phyloP scores from a whole-genome alignment of 768 basidiomycete species.

The Favolaschia claudopus region DNA sequence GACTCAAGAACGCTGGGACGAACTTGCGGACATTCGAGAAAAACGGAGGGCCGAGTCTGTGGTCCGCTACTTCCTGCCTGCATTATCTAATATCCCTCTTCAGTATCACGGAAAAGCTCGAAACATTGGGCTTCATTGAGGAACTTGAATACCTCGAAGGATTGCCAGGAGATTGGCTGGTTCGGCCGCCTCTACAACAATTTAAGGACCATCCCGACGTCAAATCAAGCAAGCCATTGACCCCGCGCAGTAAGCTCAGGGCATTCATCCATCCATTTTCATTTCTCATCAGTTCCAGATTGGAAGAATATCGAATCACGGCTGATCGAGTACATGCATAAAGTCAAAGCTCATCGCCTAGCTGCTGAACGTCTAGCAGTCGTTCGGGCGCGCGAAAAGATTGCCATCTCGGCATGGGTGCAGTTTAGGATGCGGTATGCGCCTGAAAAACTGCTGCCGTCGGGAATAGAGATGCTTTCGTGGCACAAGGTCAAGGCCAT shows the following conservation, averaged over 20 bases:
- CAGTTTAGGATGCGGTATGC: conserved; percentile 28
- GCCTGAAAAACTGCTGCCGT: conserved; percentile 30
- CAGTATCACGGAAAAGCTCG: conserved; percentile 24
- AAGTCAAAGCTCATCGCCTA: conserved; percentile 23
- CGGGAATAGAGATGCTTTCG: conserved; percentile 34
- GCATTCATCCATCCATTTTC: not conserved
- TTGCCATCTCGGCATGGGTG: conserved; percentile 31
- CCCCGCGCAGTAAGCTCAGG: conserved; percentile 26
- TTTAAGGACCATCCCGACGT: conserved; percentile 29
- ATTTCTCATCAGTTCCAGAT: conserved; percentile 18
- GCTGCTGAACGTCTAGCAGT: conserved; percentile 30
- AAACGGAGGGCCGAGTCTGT: conserved; percentile 23
- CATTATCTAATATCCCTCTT: not conserved
- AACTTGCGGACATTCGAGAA: conserved; percentile 17
- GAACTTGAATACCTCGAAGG: conserved; percentile 11
- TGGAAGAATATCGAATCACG: conserved; percentile 38
- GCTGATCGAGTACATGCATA: conserved; percentile 36
- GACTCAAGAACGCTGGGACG: conserved; percentile 11
- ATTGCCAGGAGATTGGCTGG: no score
- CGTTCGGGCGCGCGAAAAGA: conserved; percentile 25
- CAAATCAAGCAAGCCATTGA: conserved; percentile 25
- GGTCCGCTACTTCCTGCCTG: not conserved
- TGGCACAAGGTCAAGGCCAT: conserved; percentile 19
- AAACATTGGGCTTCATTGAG: conserved; percentile 23
- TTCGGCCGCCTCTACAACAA: conserved; percentile 4